Base-by-base conservation (phyloP, 2,329 filamentous ascomycete species). In the Monosporascus cannonballus region DNA sequence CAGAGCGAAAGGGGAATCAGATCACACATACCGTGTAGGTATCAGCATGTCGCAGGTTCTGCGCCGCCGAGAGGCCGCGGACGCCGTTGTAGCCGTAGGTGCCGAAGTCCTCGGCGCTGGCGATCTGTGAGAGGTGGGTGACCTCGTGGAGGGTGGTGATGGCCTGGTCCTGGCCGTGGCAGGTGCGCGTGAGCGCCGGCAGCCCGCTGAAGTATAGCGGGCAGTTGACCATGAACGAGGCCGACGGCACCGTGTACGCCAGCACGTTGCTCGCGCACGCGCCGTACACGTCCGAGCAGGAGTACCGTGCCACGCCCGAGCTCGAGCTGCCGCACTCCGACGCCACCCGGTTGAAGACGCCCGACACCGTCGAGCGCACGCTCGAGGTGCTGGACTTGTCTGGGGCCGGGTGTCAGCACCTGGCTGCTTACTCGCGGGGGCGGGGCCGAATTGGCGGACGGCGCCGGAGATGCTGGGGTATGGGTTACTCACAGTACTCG, bases 141-240 rank as follows among this genome's bases (percentile, higher is more conserved):
- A 76, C 73, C 73, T 89, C 85, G 62, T 89, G 85, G 15, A 89
- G 67, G 34, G 76, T 76, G 15, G 84, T 87, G 11, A 78, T 84
- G 3, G 80, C 81, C 69, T 85, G 81, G 63, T 87, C 85, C 69
- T 87, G 84, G 2, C 61, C 76, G 64, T 87, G 82, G 71, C 85
- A 89, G 1, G 65, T 68, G 8, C 59, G 60, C 8, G 76, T 70
- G 30, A 81, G 54, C 2, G 74, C 72, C 0, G 79, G 72, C 8
- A 87, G 73, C 14, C 66, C 70, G 45, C 63, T 76, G 72, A 84
- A 87, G 69, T 78, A 84, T 20, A 81, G 67, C 15, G 75, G 72
- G 69, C 84, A 87, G 71, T 85, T 85, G 52, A 78, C 80, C 67
- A 86, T 80, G 63, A 76, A 71, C 65, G 77, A 78, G 27, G 60